These are phyloP conservation scores for Filobasidium floriforme DNA, from an alignment of 768 basidiomycete genomes.

Conservation along the genomic window DNA sequence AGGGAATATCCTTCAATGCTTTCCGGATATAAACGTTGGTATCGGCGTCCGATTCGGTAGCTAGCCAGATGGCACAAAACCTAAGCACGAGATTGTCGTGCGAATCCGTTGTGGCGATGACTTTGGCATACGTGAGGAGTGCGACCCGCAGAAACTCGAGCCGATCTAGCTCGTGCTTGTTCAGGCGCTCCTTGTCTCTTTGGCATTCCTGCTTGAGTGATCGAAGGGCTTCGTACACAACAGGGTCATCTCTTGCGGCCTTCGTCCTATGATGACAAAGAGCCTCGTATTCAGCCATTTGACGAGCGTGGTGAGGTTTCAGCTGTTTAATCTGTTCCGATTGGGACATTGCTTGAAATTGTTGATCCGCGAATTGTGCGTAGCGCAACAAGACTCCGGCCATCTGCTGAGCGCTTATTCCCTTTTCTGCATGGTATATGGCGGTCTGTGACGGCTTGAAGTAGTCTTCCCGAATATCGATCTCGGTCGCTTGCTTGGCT, in stretches of 20 bases:
- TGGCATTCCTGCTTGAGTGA: neutral
- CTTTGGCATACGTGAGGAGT: constrained; percentile 75
- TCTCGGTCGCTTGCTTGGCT: constrained; percentile 72
- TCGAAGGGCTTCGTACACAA: neutral
- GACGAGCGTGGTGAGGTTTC: constrained; percentile 66
- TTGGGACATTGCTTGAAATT: constrained; percentile 64
- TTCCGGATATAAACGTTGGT: constrained; percentile 49
- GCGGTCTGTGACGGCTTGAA: constrained; percentile 60
- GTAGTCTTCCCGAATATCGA: constrained; percentile 60
- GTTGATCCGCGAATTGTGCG: constrained; percentile 80
- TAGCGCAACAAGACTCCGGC: constrained; percentile 44
- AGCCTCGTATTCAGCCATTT: constrained; percentile 53
- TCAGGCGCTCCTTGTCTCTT: constrained; percentile 1
- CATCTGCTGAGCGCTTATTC: constrained; percentile 6
- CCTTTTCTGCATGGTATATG: constrained; percentile 41
- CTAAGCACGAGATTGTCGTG: constrained; percentile 76
- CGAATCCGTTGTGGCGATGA: constrained; percentile 60
- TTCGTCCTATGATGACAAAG: neutral
- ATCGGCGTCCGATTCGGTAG: constrained; percentile 59
- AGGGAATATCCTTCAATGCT: constrained; percentile 61
- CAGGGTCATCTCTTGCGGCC: neutral
- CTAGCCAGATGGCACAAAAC: constrained; percentile 84
- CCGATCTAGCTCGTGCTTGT: constrained; percentile 26
- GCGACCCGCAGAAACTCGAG: constrained; percentile 61
- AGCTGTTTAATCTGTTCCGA: constrained; percentile 65